Evolutionary conservation across 805 yeast genomes (phyloP).

Genomic region (Yarrowia sp.): DNA sequence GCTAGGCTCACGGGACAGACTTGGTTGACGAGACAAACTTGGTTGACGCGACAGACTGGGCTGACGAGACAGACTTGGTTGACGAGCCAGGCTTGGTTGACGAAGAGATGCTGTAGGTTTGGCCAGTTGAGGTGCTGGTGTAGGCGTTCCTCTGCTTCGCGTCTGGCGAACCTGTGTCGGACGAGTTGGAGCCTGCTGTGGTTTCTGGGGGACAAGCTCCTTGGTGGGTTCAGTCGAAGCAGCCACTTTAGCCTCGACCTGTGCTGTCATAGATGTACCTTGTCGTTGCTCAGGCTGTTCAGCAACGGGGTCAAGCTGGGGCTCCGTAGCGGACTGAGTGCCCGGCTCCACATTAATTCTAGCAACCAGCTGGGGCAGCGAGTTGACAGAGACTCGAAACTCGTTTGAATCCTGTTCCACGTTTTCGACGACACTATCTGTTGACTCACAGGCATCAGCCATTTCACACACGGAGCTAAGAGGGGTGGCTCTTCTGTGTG

Average conservation of each 20-base stretch:
- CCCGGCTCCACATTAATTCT: background rate
- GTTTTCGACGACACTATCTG: background rate
- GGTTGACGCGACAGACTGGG: background rate
- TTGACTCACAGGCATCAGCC: background rate
- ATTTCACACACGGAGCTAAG: background rate
- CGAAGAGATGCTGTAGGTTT: background rate
- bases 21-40: background rate
- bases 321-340: background rate
- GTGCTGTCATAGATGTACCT: background rate
- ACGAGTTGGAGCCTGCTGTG: background rate
- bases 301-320: background rate
- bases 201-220: too few species aligned
- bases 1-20: background rate
- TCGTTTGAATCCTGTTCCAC: background rate
- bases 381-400: constrained; percentile 2
- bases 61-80: background rate
- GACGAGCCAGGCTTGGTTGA: background rate
- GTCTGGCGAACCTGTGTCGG: too few species aligned
- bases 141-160: too few species aligned
- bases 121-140: background rate
- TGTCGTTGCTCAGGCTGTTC: background rate
- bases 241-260: background rate
- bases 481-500: background rate
- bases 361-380: background rate
- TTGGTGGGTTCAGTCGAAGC: too few species aligned